Base-by-base conservation (phyloP, 345 rosid species). In the Syzygium jambos region DNA sequence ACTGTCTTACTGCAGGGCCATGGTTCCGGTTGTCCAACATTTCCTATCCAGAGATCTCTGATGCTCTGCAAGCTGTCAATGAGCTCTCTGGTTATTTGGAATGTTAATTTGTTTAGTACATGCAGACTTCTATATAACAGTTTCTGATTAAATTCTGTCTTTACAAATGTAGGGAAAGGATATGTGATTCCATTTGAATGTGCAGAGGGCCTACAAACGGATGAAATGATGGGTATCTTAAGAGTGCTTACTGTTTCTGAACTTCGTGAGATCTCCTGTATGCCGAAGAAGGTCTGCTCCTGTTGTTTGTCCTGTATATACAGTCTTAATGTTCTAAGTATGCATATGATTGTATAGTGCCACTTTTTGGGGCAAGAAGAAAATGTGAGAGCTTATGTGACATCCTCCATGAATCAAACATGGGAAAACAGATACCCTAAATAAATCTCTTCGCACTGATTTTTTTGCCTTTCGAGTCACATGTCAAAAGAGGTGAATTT, bases 1-100 rank as follows among this genome's bases (percentile, higher is more conserved):
- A 86, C 53, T 87, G 11, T 87, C 30, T 88, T 89, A 85, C 59
- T 88, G 85, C 90, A 96, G 99, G 98, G 85, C 98, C 98, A 80
- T 97, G 99, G 98, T 96, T 97, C 84, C 95, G 95, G 89, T 59
- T 95, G 89, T 93, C 97, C 59, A 93, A 88, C 88, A 93, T 96
- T 90, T 90, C 92, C 14, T 97, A 96, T 87, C 91, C 92, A 68
- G 98, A 97, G 93, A 89, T 96, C 84, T 88, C 89, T 54, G 90
- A 95, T 93, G 87, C 90, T 89, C 87, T 88, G 88, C 92, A 91
- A 89, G 97, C 98, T 77, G 61, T 92, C 87, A 91, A 90, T 52
- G 95, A 91, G 73, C 95, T 97, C 61, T 91, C 92, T 88, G 98
- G 98, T 97, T 92, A 85, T 89, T 55, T 46, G 30, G 54, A 34